Percentiles rank a stretch among this genome's conserved stretches.
Evolutionary conservation across 148 eudicot genomes (phyloP).

Genomic region (Drosera capensis): DNA sequence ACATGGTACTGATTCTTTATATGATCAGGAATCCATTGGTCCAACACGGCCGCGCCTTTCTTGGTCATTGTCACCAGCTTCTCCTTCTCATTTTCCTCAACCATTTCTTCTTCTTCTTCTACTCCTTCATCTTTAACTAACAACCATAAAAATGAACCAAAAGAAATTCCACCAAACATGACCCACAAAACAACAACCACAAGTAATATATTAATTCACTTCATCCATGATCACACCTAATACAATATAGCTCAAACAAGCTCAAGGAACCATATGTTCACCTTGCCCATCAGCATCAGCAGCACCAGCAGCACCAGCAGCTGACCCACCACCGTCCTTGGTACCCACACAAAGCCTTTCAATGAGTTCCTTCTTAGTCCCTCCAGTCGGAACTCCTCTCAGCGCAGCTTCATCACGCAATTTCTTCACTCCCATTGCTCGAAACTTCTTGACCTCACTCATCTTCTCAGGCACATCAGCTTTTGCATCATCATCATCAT

Average conservation of each 20-base stretch:
- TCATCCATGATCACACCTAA: too few species aligned
- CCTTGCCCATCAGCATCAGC: not conserved
- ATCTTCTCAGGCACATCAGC: constrained; percentile 22
- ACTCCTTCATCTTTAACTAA: constrained; percentile 20
- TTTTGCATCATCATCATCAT: constrained; percentile 7
- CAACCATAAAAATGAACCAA: not conserved
- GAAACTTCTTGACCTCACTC: constrained; percentile 30
- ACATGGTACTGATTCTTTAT: constrained; percentile 74
- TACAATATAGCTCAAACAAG: too few species aligned
- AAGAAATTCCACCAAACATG: not conserved
- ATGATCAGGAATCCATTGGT: constrained; percentile 65
- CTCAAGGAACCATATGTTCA: not conserved
- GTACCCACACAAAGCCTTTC: constrained; percentile 38
- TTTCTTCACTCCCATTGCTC: constrained; percentile 35
- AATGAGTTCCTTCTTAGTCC: constrained; percentile 63
- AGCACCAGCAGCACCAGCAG: constrained; percentile 23
- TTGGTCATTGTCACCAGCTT: constrained; percentile 74
- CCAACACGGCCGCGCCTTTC: constrained; percentile 92
- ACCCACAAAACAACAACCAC: constrained; percentile 8
- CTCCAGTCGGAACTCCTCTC: constrained; percentile 36
- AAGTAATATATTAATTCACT: constrained; percentile 1
- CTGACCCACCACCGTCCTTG: constrained; percentile 3
- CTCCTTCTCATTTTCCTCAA: constrained; percentile 36
- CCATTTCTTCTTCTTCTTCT: constrained; percentile 5
- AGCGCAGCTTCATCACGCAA: constrained; percentile 48